Base-by-base conservation (phyloP, 1,139 yeast species). In the Candida smagusa region DNA sequence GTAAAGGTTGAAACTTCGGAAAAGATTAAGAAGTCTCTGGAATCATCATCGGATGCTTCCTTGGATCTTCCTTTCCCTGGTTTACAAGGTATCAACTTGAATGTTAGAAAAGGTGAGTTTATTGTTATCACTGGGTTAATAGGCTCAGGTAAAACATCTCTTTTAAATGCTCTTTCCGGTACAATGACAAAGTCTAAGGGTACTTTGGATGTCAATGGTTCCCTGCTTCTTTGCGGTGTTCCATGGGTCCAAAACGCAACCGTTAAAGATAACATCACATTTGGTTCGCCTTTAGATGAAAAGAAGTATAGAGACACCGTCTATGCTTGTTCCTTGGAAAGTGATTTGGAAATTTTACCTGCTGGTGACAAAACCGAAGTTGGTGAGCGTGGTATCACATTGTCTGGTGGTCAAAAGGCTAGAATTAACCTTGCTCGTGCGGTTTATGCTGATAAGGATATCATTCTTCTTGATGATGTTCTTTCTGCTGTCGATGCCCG, bases 251-350 rank as follows among this genome's bases (percentile, higher is more conserved):
- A 69, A 46, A 70, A 69, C 46, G 56, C 64, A 6, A 67, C 74
- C 8, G 61, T 68, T n/a, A 60, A 55, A 35, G 70, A 68, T 9
- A 87, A 88, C 51, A 85, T 87, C 41, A 43, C 73, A 1, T 88
- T 87, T 61, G 96, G 95, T 2, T 55, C 65, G 8, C 73, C 71
- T 1, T 81, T 54, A 43, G 79, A 83, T 39, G 63, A 70, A 38
- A 58, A 61, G 4, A 68, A 67, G 53, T 87, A 87, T 52, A 60
- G 72, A 1, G 56, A 61, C 9, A 80, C 83, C 6, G 54, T 87
- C 25, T 60, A 67, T 25, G 82, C 79, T 2, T 86, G 95, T 56
- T 75, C 86, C 2, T 68, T 87, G 41, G 64, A 65, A 28, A 74
- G 80, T 28, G 55, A 50, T 37, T 37, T 52, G 43, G 45, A 44